Evolutionary conservation across 495 filamentous ascomycete genomes (phyloP).

Genomic region (Oidiodendron maius): DNA sequence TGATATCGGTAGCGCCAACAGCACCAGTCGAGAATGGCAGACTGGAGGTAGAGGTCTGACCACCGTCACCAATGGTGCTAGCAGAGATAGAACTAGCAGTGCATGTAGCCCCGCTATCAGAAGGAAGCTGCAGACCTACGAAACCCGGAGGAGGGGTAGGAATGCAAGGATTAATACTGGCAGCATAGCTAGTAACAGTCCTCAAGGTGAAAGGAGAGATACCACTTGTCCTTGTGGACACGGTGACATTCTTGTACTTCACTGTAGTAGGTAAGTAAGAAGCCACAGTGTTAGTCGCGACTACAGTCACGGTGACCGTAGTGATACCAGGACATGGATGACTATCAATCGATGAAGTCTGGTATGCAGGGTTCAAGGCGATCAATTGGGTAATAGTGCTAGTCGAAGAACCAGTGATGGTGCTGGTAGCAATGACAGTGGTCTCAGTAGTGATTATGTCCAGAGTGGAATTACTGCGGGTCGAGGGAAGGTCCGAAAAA

Average conservation of each 20-base stretch:
- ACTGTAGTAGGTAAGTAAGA: neutral
- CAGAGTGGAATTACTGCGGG: neutral
- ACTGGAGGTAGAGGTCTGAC: neutral
- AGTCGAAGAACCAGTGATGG: neutral
- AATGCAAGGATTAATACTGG: neutral
- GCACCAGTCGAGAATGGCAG: neutral
- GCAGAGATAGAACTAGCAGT: neutral
- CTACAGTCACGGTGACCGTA: neutral
- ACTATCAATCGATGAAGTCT: neutral
- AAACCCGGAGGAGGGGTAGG: neutral
- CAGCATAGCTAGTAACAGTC: neutral
- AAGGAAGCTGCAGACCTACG: neutral
- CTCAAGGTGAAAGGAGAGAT: neutral
- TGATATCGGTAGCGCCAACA: neutral
- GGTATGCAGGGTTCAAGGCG: neutral
- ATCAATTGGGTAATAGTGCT: neutral
- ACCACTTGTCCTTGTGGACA: neutral
- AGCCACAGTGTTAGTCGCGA: neutral
- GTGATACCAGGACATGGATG: neutral
- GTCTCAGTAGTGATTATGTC: neutral
- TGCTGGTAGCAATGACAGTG: neutral
- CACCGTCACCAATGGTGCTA: neutral
- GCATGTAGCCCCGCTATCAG: neutral
- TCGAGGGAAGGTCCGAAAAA: neutral
- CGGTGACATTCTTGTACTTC: neutral